A percentile compares a stretch with the other conserved stretches of the same genome.
Evolutionary conservation across 768 basidiomycete species (phyloP).

Genomic region (Naganishia kalamii): DNA sequence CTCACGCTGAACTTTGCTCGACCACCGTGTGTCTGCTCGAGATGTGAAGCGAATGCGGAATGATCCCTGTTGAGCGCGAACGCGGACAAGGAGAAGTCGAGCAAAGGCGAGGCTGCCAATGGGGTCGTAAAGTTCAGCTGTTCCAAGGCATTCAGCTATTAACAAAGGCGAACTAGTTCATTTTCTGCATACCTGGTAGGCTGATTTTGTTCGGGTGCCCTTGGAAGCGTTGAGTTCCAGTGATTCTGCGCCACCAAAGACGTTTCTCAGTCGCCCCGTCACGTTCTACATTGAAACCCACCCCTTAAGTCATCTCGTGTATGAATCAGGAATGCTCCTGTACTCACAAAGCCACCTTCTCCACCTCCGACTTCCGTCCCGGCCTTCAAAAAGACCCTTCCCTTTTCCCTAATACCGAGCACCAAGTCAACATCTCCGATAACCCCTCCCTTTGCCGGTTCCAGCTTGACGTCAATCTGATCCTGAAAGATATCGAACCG

Average conservation of each 20-base stretch:
- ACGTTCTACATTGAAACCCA: slow-evolving; percentile 55
- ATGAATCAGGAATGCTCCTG: background rate
- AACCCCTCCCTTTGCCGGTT: slow-evolving; percentile 43
- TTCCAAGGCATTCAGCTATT: no score
- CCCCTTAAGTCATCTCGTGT: background rate
- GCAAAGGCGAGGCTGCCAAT: slow-evolving; percentile 53
- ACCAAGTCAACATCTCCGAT: slow-evolving; percentile 43
- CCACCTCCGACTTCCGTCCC: slow-evolving; percentile 88
- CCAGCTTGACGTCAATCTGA: slow-evolving; percentile 75
- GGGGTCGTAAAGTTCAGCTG: slow-evolving; percentile 48
- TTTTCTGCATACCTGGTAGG: slow-evolving; percentile 71
- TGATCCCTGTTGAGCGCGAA: slow-evolving; percentile 77
- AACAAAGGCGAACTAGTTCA: no score
- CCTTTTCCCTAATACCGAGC: slow-evolving; percentile 58
- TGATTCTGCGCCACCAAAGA: slow-evolving; percentile 84
- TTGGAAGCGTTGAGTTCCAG: slow-evolving; percentile 73
- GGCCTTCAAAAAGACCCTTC: slow-evolving; percentile 69
- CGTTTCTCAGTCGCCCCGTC: slow-evolving; percentile 74
- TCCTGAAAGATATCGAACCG: slow-evolving; percentile 71
- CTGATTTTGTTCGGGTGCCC: slow-evolving; percentile 78
- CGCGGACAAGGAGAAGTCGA: slow-evolving; percentile 63
- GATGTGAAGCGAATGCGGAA: slow-evolving; percentile 58
- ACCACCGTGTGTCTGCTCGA: slow-evolving; percentile 50
- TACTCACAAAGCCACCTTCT: slow-evolving; percentile 82
- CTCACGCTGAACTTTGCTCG: slow-evolving; percentile 68